Evolutionary conservation across 176 grass and related monocot genomes (phyloP).

Genomic region (Dendrocalamus sinicus): DNA sequence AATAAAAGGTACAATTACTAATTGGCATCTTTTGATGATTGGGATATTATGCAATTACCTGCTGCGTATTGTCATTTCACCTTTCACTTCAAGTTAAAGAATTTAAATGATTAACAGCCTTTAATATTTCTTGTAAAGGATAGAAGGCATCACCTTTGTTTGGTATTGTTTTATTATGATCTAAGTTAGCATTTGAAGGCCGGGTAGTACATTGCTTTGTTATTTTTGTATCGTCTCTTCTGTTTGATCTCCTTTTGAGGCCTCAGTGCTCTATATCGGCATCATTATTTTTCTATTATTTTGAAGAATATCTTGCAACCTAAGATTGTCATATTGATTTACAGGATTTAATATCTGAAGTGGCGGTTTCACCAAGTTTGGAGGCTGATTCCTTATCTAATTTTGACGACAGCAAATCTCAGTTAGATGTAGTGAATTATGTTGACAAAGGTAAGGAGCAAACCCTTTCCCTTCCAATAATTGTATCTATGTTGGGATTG

Average conservation of each 20-base stretch:
- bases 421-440: constrained; percentile 51
- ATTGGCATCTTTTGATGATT: neutral
- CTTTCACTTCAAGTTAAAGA: constrained; percentile 1
- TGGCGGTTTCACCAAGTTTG: constrained; percentile 50
- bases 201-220: neutral
- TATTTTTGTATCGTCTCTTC: neutral
- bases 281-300: constrained; percentile 13
- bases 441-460: constrained; percentile 59
- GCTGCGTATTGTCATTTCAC: constrained; percentile 9
- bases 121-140: neutral
- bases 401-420: constrained; percentile 56
- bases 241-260: constrained; percentile 1
- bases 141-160: neutral
- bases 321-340: constrained; percentile 30
- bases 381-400: constrained; percentile 58
- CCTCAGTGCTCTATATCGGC: neutral
- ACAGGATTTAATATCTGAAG: constrained; percentile 71
- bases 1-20: neutral
- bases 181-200: neutral
- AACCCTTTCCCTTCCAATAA: neutral
- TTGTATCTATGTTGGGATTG: constrained; percentile 20
- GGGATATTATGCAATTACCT: constrained; percentile 13
- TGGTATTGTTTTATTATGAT: constrained; percentile 25
- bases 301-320: neutral
- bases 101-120: neutral